Base-by-base conservation (phyloP, 352 stramenopile genomes). In the Thraustochytrium striatum region DNA sequence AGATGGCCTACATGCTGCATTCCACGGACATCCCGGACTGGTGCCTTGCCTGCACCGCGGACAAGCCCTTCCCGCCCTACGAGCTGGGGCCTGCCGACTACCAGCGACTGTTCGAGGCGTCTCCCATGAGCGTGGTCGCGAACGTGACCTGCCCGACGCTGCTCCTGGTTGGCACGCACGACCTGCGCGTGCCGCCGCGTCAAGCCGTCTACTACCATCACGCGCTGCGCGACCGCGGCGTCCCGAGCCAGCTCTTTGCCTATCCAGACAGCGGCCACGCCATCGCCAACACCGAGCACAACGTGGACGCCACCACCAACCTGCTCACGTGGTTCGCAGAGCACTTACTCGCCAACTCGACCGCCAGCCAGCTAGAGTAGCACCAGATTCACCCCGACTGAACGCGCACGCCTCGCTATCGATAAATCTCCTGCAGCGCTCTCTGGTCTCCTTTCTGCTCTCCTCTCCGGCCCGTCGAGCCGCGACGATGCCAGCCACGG, bases 11-110 rank as follows among this genome's bases (percentile, higher is more conserved):
- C 65, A 75, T 61, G 19, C 2, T 75, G 11, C 30, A 55, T 8
- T 39, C 65, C 25, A 75, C 65, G 0, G 65, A 75, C 30, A 75
- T 75, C 30, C 65, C 65, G n/a, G 65, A 75, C 47, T 75, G 65
- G 65, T 30, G 43, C 47, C 25, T 62, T 8, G 65, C 19, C 9
- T 75, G 33, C 30, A 43, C 44, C 16, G 28, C 43, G 35, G 65
- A 43, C 25, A 72, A 61, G 16, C 5, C 8, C 8, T 30, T 70
- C 35, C n/a, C 65, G 8, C 65, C 61, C 16, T 25, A 55, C 16
- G 47, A 25, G 47, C 25, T 21, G 16, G 16, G 16, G 16, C 16
- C 16, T 25, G 47, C 16, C 16, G 47, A 55, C 16, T 21, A 55
- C 47, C 11, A 70, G 11, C 8, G 30, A 16, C 36, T 75, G 13